Percentiles rank a stretch among this genome's conserved stretches.
Evolutionary conservation across 305 asterid species (phyloP).

Genomic region (Solanum aculeatissimum): DNA sequence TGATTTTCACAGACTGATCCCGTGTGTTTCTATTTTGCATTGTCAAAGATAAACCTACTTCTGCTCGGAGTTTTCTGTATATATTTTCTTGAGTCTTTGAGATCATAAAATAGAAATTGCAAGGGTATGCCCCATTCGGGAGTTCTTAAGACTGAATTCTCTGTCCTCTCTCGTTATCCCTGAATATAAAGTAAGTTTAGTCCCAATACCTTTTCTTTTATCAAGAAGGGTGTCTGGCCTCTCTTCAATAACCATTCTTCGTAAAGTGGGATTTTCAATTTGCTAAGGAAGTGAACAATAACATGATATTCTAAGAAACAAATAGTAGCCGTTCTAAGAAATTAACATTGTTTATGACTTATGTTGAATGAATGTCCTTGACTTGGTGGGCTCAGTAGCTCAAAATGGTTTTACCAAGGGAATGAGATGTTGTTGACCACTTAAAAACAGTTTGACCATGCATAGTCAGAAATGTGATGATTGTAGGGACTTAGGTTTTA

Average conservation of each 20-base stretch:
- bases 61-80: not conserved
- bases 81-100: not conserved
- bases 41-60: not conserved
- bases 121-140: not conserved
- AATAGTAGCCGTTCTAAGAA: not conserved
- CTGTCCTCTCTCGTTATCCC: not conserved
- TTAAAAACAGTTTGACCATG: not conserved
- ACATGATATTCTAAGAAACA: not conserved
- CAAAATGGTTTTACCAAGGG: not conserved
- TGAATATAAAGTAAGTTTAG: not conserved
- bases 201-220: not conserved
- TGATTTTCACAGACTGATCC: not conserved
- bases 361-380: not conserved
- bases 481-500: not conserved
- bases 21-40: not conserved
- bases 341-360: not conserved
- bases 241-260: not conserved
- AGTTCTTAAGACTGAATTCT: not conserved
- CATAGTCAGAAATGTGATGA: not conserved
- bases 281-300: not conserved
- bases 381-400: not conserved
- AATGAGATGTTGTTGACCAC: not conserved
- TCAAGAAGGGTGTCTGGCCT: not conserved
- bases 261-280: not conserved
- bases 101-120: not conserved